Percentiles rank a stretch among this genome's conserved stretches.
These are phyloP conservation scores for Aspergillus niger DNA, from an alignment of 2,329 filamentous ascomycete genomes.

Conservation along the genomic window DNA sequence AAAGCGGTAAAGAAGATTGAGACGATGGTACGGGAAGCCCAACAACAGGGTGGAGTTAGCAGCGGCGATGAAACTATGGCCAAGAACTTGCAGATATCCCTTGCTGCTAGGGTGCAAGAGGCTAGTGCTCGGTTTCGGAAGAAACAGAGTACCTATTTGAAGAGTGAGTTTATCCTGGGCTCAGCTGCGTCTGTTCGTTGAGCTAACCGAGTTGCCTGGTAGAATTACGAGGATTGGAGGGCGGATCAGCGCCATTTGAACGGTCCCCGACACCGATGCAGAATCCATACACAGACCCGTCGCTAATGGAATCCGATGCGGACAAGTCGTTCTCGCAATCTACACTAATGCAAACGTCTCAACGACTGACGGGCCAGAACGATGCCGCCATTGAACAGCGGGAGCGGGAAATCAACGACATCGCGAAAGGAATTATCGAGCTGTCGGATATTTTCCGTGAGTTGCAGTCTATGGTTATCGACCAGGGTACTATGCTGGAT, in stretches of 20 bases:
- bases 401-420: conserved; percentile 95
- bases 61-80: conserved; percentile 93
- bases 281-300: conserved; percentile 78
- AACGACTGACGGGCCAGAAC: conserved; percentile 61
- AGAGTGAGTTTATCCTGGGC: conserved; percentile 61
- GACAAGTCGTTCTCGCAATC: conserved; percentile 91
- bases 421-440: conserved; percentile 97
- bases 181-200: background rate
- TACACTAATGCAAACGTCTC: conserved; percentile 76
- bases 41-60: conserved; percentile 68
- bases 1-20: conserved; percentile 85
- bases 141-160: conserved; percentile 94
- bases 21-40: conserved; percentile 79
- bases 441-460: conserved; percentile 96
- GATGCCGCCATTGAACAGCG: conserved; percentile 86
- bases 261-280: conserved; percentile 53
- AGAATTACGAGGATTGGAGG: conserved; percentile 76
- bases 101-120: conserved; percentile 86
- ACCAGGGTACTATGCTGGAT: conserved; percentile 87
- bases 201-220: conserved; percentile 17
- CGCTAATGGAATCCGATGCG: conserved; percentile 87
- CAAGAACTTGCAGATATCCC: conserved; percentile 88
- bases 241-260: conserved; percentile 57
- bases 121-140: conserved; percentile 90
- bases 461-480: conserved; percentile 91